A percentile compares a stretch with the other conserved stretches of the same genome.
These are phyloP conservation scores for Actinomortierella ambigua DNA, from an alignment of 371 early-diverging fungal species.

Conservation along the genomic window DNA sequence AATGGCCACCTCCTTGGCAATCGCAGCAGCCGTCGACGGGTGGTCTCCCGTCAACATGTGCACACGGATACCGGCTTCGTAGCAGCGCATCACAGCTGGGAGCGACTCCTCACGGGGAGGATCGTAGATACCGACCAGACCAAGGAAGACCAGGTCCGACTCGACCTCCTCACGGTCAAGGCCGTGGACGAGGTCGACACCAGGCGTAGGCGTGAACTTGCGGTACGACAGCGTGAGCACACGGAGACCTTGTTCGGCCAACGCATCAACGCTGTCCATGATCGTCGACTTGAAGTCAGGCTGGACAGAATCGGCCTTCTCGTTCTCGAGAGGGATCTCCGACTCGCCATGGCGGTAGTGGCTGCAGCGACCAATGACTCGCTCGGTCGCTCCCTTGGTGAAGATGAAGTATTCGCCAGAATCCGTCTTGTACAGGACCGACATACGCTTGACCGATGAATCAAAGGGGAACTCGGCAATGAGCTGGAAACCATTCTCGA, in stretches of 20 bases:
- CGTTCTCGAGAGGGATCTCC: slow-evolving; percentile 37
- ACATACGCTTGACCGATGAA: slow-evolving; percentile 92
- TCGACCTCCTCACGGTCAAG: slow-evolving; percentile 70
- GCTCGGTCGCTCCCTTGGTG: slow-evolving; percentile 81
- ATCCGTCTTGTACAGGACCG: slow-evolving; percentile 69
- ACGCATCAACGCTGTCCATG: slow-evolving; percentile 60
- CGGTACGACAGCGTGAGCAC: slow-evolving; percentile 72
- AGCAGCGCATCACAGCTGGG: slow-evolving; percentile 83
- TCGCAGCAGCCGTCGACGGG: slow-evolving; percentile 90
- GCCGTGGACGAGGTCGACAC: slow-evolving; percentile 47
- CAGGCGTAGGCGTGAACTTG: slow-evolving; percentile 33
- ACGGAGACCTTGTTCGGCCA: slow-evolving; percentile 57
- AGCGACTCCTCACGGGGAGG: slow-evolving; percentile 85
- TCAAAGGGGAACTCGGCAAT: slow-evolving; percentile 85
- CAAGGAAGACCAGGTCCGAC: slow-evolving; percentile 79
- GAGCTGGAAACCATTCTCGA: slow-evolving; percentile 57
- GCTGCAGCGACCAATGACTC: slow-evolving; percentile 63
- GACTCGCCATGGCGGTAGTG: slow-evolving; percentile 53
- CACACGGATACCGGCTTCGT: slow-evolving; percentile 91
- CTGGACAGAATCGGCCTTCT: slow-evolving; percentile 20
- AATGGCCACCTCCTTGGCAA: slow-evolving; percentile 91
- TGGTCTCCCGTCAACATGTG: slow-evolving; percentile 98
- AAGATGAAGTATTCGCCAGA: slow-evolving; percentile 32
- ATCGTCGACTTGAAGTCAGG: slow-evolving; percentile 20
- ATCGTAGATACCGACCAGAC: slow-evolving; percentile 93